A percentile compares a stretch with the other conserved stretches of the same genome.
Evolutionary conservation across 2,329 filamentous ascomycete species (phyloP).

Genomic region (Fusarium gaditjirri): DNA sequence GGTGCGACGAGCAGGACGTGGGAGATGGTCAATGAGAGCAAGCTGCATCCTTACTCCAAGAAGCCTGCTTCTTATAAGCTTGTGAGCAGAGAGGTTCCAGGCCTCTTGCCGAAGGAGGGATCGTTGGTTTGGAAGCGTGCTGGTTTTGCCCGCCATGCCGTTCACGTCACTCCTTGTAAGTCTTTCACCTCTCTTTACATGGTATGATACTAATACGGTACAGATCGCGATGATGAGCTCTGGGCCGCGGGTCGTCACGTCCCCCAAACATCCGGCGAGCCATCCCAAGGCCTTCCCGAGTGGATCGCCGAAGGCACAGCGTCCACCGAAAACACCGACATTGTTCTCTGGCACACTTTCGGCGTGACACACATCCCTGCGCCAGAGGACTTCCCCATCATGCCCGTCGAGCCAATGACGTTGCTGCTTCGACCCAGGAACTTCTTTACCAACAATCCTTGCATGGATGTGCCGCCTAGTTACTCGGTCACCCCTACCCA

Average conservation of each 20-base stretch:
- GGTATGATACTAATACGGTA: neutral
- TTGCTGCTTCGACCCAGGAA: constrained; percentile 81
- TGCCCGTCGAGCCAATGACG: constrained; percentile 88
- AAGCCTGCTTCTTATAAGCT: constrained; percentile 91
- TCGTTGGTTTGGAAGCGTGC: constrained; percentile 90
- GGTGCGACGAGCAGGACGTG: constrained; percentile 82
- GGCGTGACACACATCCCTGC: constrained; percentile 89
- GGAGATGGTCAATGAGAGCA: constrained; percentile 89
- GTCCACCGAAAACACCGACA: constrained; percentile 81
- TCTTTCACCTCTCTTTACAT: neutral
- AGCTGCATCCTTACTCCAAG: constrained; percentile 85
- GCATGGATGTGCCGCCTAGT: constrained; percentile 78
- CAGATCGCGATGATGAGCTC: constrained; percentile 82
- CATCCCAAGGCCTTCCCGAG: constrained; percentile 75
- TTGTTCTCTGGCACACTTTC: constrained; percentile 95
- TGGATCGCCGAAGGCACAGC: constrained; percentile 80
- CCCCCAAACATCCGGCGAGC: constrained; percentile 85
- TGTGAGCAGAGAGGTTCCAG: constrained; percentile 84
- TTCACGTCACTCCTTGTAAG: constrained; percentile 91
- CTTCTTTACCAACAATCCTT: constrained; percentile 85
- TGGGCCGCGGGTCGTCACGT: constrained; percentile 89
- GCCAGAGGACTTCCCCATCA: constrained; percentile 91
- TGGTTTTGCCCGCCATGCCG: constrained; percentile 85
- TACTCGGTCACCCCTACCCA: constrained; percentile 47
- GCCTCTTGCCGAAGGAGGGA: constrained; percentile 81